phyloP scores from a whole-genome alignment of 805 yeast species.

The Sugiyamaella chiloensis region DNA sequence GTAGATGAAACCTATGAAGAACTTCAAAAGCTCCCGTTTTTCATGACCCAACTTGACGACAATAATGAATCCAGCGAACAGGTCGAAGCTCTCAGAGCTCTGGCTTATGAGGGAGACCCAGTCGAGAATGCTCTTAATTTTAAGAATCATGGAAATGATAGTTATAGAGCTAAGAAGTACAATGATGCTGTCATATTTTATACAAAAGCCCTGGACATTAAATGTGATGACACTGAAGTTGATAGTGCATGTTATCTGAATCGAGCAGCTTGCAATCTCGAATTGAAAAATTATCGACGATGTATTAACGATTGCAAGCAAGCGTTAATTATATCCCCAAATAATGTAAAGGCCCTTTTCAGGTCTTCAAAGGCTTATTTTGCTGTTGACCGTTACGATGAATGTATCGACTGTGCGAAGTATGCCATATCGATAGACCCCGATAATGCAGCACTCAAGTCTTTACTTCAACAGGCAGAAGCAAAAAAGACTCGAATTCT shows the following conservation, averaged over 20 bases:
- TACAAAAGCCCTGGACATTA: constrained; percentile 72
- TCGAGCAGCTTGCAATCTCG: constrained; percentile 89
- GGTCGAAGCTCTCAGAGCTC: constrained; percentile 83
- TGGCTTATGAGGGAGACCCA: constrained; percentile 95
- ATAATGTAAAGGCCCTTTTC: constrained; percentile 77
- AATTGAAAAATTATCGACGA: constrained; percentile 75
- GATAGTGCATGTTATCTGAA: constrained; percentile 67
- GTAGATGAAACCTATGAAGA: constrained; percentile 75
- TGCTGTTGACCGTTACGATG: constrained; percentile 63
- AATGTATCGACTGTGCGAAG: constrained; percentile 61
- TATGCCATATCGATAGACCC: constrained; percentile 65
- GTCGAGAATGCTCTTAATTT: constrained; percentile 86
- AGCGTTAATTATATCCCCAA: constrained; percentile 62
- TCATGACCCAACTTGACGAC: constrained; percentile 84
- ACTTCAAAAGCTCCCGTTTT: constrained; percentile 82
- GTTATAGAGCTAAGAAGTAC: constrained; percentile 67
- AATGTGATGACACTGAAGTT: constrained; percentile 52
- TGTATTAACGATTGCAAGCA: constrained; percentile 83
- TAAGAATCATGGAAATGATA: constrained; percentile 90
- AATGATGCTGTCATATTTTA: constrained; percentile 75
- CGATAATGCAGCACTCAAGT: constrained; percentile 53
- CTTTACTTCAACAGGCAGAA: constrained; percentile 42
- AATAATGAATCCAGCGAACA: constrained; percentile 66
- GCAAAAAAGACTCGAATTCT: constrained; percentile 34
- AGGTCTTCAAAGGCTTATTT: constrained; percentile 81